phyloP scores from a whole-genome alignment of 1,284 basidiomycete species.

The Ustilago sp. region DNA sequence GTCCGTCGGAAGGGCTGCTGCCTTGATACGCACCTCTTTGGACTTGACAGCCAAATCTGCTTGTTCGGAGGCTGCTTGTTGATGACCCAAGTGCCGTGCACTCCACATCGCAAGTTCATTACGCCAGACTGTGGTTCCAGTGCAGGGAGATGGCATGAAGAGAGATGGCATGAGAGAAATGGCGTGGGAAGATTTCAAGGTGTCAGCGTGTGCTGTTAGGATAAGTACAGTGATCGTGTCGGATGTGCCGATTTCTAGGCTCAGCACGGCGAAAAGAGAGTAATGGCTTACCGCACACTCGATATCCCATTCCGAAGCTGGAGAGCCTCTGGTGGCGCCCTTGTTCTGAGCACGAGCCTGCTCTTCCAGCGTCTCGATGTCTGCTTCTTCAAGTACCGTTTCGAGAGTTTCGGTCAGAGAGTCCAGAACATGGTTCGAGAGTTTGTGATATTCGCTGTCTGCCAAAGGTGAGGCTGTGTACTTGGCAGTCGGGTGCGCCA shows the following conservation, averaged over 20 bases:
- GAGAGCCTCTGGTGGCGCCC: constrained; percentile 44
- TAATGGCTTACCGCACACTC: constrained; percentile 85
- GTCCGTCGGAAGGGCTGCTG: background rate
- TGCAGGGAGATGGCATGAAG: background rate
- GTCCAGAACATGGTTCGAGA: constrained; percentile 87
- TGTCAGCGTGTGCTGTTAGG: background rate
- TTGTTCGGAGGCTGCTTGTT: constrained; percentile 99
- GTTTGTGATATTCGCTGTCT: constrained; percentile 78
- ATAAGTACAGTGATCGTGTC: background rate
- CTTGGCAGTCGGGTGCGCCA: constrained; percentile 31
- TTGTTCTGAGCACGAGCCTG: constrained; percentile 19
- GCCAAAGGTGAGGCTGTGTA: constrained; percentile 71
- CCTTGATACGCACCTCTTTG: constrained; percentile 69
- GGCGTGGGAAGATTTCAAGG: constrained; percentile 9
- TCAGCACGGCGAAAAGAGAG: background rate
- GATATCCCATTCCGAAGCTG: constrained; percentile 79
- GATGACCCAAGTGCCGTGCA: constrained; percentile 94
- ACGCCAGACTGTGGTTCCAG: constrained; percentile 81
- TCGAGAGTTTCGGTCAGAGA: constrained; percentile 83
- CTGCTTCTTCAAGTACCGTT: constrained; percentile 77
- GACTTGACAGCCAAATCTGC: constrained; percentile 98
- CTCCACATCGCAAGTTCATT: constrained; percentile 84
- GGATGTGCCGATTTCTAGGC: constrained; percentile 7
- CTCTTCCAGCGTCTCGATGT: constrained; percentile 54
- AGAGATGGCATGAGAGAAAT: background rate